These are phyloP conservation scores for Naganishia vaughanmartiniae DNA, from an alignment of 768 basidiomycete species.

Conservation along the genomic window DNA sequence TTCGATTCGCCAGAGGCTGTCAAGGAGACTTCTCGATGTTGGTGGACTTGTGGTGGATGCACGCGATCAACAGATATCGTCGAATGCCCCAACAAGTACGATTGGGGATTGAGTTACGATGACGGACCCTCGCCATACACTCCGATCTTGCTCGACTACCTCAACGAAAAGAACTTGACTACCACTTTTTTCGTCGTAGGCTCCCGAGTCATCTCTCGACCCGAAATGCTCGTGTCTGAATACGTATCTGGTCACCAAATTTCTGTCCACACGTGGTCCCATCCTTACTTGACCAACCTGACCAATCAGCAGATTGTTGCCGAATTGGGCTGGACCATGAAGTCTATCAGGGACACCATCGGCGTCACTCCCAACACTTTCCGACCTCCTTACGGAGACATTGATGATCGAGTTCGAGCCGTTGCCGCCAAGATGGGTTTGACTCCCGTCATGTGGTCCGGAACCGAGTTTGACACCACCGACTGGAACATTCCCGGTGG, in stretches of 20 bases:
- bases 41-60: conserved; percentile 81
- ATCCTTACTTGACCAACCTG: conserved; percentile 70
- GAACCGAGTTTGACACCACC: conserved; percentile 67
- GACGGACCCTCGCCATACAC: conserved; percentile 81
- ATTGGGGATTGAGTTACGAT: conserved; percentile 59
- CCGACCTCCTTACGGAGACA: conserved; percentile 69
- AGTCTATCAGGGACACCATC: conserved; percentile 76
- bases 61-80: conserved; percentile 66
- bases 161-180: conserved; percentile 64
- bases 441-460: conserved; percentile 78
- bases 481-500: conserved; percentile 81
- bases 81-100: conserved; percentile 66
- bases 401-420: conserved; percentile 77
- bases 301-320: conserved; percentile 79
- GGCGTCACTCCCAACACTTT: conserved; percentile 71
- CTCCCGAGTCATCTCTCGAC: conserved; percentile 73
- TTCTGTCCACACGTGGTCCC: conserved; percentile 84
- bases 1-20: conserved; percentile 61
- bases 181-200: conserved; percentile 87
- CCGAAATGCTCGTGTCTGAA: conserved; percentile 67
- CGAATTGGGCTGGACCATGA: conserved; percentile 81
- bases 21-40: conserved; percentile 62
- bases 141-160: conserved; percentile 67
- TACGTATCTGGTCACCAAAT: conserved; percentile 79
- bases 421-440: conserved; percentile 79